phyloP scores from a whole-genome alignment of 176 grass and related monocot species.

The Oropetium thomaeum region DNA sequence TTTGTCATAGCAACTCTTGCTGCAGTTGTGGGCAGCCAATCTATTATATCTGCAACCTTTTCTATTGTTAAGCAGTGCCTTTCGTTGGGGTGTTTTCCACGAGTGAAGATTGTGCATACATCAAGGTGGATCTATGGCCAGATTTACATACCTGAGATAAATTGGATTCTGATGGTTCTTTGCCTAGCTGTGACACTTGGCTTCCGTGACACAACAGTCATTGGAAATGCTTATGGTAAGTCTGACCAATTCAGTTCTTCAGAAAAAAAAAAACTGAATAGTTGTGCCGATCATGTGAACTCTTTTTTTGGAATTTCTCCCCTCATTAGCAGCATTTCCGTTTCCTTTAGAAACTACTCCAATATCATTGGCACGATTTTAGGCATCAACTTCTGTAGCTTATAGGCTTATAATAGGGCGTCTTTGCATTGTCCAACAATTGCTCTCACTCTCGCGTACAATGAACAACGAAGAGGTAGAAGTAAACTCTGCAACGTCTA shows the following conservation, averaged over 20 bases:
- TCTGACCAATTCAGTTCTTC: conserved; percentile 13
- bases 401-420: too few relatives aligned
- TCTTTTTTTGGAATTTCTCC: not conserved
- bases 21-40: conserved; percentile 66
- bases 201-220: conserved; percentile 52
- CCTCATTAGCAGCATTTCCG: not conserved
- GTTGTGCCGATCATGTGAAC: not conserved
- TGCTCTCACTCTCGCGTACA: not conserved
- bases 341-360: not conserved
- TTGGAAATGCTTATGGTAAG: conserved; percentile 87
- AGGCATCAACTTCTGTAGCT: not conserved
- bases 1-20: conserved; percentile 73
- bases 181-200: conserved; percentile 61
- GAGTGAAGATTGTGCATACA: conserved; percentile 78
- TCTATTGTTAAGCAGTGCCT: conserved; percentile 75
- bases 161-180: conserved; percentile 78
- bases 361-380: too few relatives aligned
- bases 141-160: conserved; percentile 89
- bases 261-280: not conserved
- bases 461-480: not conserved
- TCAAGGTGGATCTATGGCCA: conserved; percentile 75
- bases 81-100: conserved; percentile 73
- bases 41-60: conserved; percentile 82
- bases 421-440: not conserved
- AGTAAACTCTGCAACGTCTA: too few relatives aligned